These are phyloP conservation scores for Alternaria sp. DNA, from an alignment of 2,329 filamentous ascomycete genomes.

Conservation along the genomic window DNA sequence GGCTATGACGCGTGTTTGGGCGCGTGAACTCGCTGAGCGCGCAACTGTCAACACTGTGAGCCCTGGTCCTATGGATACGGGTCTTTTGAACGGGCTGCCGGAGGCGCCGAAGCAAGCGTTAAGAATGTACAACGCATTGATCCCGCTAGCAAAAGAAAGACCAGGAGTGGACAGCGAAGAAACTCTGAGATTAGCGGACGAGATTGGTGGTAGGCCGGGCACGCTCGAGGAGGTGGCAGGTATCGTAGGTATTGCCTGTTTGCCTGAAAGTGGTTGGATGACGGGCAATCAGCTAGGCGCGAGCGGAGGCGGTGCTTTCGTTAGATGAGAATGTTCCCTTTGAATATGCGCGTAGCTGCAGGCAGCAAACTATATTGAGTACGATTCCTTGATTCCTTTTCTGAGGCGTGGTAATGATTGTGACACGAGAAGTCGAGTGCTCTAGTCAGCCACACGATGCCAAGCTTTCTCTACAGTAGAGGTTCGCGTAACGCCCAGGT, in stretches of 20 bases:
- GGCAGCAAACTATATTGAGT: neutral
- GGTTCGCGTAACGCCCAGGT: too few relatives aligned
- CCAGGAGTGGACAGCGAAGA: conserved; percentile 12
- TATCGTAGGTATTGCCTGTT: conserved; percentile 16
- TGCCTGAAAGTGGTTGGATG: conserved; percentile 19
- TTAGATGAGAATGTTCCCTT: neutral
- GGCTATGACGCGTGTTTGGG: conserved; percentile 19
- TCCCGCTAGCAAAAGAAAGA: conserved; percentile 10
- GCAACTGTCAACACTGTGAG: conserved; percentile 16
- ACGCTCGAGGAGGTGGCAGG: conserved; percentile 16
- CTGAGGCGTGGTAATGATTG: neutral
- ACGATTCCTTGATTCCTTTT: too few relatives aligned
- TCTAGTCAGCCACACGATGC: neutral
- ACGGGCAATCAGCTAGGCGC: conserved; percentile 17
- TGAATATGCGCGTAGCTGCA: neutral
- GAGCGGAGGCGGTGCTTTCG: conserved; percentile 15
- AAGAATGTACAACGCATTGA: conserved; percentile 14
- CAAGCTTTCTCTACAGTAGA: neutral
- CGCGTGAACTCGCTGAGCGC: conserved; percentile 12
- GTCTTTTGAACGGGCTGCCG: conserved; percentile 12
- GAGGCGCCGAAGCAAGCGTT: conserved; percentile 11
- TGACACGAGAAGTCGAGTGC: neutral
- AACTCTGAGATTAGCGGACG: conserved; percentile 9
- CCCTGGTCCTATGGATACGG: conserved; percentile 15
- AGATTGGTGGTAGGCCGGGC: conserved; percentile 14